phyloP scores from a whole-genome alignment of 2,329 filamentous ascomycete species.

The Aspergillus udagawae region DNA sequence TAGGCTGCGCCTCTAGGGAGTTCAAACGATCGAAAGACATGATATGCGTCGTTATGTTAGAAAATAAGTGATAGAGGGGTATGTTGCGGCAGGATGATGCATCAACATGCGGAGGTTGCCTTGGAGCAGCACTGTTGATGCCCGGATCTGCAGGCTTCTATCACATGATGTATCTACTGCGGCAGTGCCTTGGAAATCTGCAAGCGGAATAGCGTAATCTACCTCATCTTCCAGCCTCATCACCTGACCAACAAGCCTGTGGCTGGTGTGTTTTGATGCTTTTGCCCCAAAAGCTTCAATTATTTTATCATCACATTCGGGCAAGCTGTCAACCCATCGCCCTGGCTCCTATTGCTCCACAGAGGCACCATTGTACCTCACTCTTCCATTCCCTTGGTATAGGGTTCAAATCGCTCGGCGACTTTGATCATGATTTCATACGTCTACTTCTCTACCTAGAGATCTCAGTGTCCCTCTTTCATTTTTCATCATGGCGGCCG shows the following conservation, averaged over 20 bases:
- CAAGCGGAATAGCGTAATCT: constrained; percentile 7
- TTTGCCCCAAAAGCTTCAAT: constrained; percentile 25
- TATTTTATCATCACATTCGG: constrained; percentile 16
- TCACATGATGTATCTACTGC: constrained; percentile 25
- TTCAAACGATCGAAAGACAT: constrained; percentile 94
- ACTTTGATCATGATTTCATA: constrained; percentile 18
- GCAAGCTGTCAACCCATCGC: constrained; percentile 5
- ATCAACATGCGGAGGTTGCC: constrained; percentile 18
- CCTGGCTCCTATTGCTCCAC: neutral
- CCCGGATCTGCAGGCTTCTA: constrained; percentile 23
- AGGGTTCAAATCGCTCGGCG: constrained; percentile 1
- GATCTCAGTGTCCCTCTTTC: constrained; percentile 19
- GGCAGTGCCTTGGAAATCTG: constrained; percentile 8
- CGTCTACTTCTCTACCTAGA: constrained; percentile 16
- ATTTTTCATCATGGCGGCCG: constrained; percentile 34
- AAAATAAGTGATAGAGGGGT: constrained; percentile 3
- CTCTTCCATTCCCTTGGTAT: neutral
- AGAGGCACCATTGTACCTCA: neutral
- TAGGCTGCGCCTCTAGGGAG: constrained; percentile 75
- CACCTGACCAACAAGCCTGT: constrained; percentile 23
- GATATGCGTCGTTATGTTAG: constrained; percentile 4
- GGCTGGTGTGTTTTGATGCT: constrained; percentile 34
- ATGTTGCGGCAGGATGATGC: constrained; percentile 7
- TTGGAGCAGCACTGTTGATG: constrained; percentile 11
- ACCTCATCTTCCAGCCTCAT: constrained; percentile 5